A percentile compares a stretch with the other conserved stretches of the same genome.
Conservation (phyloP, 1,139 yeast genomes). For the Blastobotrys raffinosifermentans region DNA sequence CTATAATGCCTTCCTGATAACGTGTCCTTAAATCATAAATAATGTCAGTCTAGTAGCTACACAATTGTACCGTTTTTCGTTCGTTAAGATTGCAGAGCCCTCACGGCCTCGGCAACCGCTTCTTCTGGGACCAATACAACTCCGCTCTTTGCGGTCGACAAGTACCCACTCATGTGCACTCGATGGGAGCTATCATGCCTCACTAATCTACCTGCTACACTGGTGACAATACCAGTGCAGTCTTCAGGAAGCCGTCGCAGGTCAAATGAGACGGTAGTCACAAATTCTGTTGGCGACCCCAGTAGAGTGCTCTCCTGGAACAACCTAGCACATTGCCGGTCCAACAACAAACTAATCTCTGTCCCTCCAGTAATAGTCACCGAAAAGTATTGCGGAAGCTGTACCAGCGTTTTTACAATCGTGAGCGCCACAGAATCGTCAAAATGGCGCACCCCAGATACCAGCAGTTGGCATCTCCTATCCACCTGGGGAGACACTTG, state of each 20-base stretch:
- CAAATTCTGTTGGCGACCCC: slow-evolving; percentile 51
- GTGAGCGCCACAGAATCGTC: slow-evolving; percentile 22
- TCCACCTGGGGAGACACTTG: slow-evolving; percentile 45
- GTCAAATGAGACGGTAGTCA: slow-evolving; percentile 55
- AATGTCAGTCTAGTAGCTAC: not conserved
- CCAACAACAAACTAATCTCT: slow-evolving; percentile 50
- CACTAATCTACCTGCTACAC: slow-evolving; percentile 50
- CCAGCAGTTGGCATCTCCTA: slow-evolving; percentile 38
- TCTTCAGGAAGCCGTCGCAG: slow-evolving; percentile 52
- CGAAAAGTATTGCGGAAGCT: slow-evolving; percentile 49
- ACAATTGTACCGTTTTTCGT: not conserved
- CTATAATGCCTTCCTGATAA: no score
- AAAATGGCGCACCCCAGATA: slow-evolving; percentile 52
- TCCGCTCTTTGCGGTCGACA: slow-evolving; percentile 59
- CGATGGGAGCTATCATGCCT: slow-evolving; percentile 15
- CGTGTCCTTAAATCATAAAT: slow-evolving; percentile 2
- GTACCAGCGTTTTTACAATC: slow-evolving; percentile 26
- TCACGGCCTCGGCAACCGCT: slow-evolving; percentile 30
- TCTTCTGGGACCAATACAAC: slow-evolving; percentile 56
- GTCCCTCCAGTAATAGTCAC: slow-evolving; percentile 49
- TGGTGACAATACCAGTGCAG: slow-evolving; percentile 63
- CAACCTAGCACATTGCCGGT: slow-evolving; percentile 30
- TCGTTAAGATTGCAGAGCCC: slow-evolving; percentile 11
- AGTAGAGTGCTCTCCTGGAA: slow-evolving; percentile 38
- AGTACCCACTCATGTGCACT: slow-evolving; percentile 49